Conservation (phyloP, 176 grass and related monocot genomes). For the Oryza glaberrima region DNA sequence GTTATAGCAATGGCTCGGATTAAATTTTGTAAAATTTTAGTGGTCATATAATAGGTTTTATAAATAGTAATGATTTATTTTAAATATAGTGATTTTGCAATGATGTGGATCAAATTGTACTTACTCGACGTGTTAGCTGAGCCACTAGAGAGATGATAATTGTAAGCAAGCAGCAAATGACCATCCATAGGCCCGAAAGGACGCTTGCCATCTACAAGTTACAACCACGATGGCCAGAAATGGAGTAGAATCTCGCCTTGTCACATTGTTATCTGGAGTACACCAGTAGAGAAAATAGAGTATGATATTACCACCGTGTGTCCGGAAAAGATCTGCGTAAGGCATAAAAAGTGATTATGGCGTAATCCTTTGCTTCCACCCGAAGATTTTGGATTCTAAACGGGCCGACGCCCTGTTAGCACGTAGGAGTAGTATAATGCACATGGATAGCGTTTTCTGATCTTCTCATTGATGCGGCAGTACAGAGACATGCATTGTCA, state of each 20-base stretch:
- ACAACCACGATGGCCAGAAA: not conserved
- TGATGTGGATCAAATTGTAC: no score
- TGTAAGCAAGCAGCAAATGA: not conserved
- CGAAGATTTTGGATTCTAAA: constrained; percentile 18
- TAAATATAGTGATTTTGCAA: no score
- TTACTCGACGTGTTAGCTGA: not conserved
- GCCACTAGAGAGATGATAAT: not conserved
- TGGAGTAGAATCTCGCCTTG: not conserved
- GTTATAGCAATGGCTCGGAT: no score
- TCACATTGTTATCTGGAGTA: not conserved
- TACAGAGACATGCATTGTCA: constrained; percentile 16
- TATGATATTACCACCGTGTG: not conserved
- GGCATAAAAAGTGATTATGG: not conserved
- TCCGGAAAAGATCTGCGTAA: not conserved
- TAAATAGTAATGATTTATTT: no score
- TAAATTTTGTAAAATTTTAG: no score
- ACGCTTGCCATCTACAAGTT: not conserved
- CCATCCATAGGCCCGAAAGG: no score
- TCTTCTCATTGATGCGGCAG: not conserved
- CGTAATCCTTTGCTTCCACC: constrained; percentile 37
- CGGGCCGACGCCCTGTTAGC: not conserved
- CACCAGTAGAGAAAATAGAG: not conserved
- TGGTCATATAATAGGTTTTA: no score
- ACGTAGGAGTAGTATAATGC: not conserved
- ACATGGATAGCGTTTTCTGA: not conserved